phyloP scores from a whole-genome alignment of 805 yeast genomes.

The Starmerella tilneyi region DNA sequence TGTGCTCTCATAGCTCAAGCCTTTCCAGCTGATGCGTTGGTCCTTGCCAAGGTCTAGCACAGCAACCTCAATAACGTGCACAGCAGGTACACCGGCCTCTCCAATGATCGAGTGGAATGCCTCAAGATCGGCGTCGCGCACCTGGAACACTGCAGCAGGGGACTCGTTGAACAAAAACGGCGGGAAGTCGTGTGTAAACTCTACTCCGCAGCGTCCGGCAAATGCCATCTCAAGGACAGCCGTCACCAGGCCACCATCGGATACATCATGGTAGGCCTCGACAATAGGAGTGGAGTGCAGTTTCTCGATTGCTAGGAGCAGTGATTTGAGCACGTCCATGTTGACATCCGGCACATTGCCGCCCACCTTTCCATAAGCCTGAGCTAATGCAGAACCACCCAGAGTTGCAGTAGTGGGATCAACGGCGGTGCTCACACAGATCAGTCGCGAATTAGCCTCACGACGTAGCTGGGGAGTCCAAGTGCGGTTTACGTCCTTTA shows the following conservation, averaged over 20 bases:
- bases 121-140: constrained; percentile 40
- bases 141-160: constrained; percentile 92
- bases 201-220: constrained; percentile 82
- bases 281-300: constrained; percentile 59
- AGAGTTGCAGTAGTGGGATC: constrained; percentile 38
- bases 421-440: constrained; percentile 56
- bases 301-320: constrained; percentile 57
- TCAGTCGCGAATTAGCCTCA: constrained; percentile 54
- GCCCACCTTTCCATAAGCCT: constrained; percentile 84
- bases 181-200: constrained; percentile 38
- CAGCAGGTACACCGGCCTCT: constrained; percentile 48
- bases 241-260: constrained; percentile 90
- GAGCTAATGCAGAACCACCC: constrained; percentile 94
- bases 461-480: constrained; percentile 84
- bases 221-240: constrained; percentile 92
- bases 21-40: constrained; percentile 42
- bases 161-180: constrained; percentile 80
- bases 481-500: constrained; percentile 69
- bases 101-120: constrained; percentile 47
- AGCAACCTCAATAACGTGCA: constrained; percentile 55
- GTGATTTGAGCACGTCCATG: constrained; percentile 49
- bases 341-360: constrained; percentile 72
- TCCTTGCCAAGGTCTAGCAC: constrained; percentile 41
- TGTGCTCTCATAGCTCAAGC: constrained; percentile 36
- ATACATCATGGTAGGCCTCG: constrained; percentile 85